These are phyloP conservation scores for Neodidymelliopsis sp. DNA, from an alignment of 2,329 filamentous ascomycete species.

Conservation along the genomic window DNA sequence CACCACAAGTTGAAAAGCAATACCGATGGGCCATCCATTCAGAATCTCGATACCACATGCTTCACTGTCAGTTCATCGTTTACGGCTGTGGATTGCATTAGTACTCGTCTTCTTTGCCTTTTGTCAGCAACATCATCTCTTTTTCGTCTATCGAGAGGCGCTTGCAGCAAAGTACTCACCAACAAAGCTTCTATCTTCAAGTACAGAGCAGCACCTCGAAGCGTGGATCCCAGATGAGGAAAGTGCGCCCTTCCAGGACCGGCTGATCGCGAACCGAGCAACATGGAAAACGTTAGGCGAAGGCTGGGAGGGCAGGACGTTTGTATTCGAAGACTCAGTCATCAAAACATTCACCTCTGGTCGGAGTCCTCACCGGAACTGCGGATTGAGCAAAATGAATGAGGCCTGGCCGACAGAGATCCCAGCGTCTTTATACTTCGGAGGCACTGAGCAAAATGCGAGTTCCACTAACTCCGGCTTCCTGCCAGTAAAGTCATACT, in stretches of 20 bases:
- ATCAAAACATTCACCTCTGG: slow-evolving; percentile 39
- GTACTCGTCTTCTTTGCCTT: slow-evolving; percentile 24
- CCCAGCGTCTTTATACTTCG: slow-evolving; percentile 33
- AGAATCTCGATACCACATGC: background rate
- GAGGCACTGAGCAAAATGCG: slow-evolving; percentile 7
- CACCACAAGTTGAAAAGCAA: background rate
- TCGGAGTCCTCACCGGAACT: slow-evolving; percentile 37
- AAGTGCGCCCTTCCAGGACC: slow-evolving; percentile 20
- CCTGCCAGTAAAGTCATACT: slow-evolving; percentile 28
- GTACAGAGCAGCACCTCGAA: background rate
- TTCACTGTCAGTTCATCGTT: slow-evolving; percentile 10
- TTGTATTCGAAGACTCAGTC: slow-evolving; percentile 27
- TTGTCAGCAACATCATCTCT: slow-evolving; percentile 30
- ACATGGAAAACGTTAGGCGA: slow-evolving; percentile 30
- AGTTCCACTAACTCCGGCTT: slow-evolving; percentile 17
- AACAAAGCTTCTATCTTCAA: slow-evolving; percentile 20
- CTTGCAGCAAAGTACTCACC: slow-evolving; percentile 32
- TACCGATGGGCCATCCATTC: slow-evolving; percentile 5
- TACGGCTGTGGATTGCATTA: slow-evolving; percentile 24
- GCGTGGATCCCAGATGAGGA: slow-evolving; percentile 16
- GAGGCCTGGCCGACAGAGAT: slow-evolving; percentile 39
- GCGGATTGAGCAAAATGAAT: slow-evolving; percentile 16
- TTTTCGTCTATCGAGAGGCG: slow-evolving; percentile 24
- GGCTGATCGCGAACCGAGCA: slow-evolving; percentile 28
- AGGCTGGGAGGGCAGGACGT: slow-evolving; percentile 38